Base-by-base conservation (phyloP, 2,329 filamentous ascomycete genomes). In the Phialemoniopsis sp. region DNA sequence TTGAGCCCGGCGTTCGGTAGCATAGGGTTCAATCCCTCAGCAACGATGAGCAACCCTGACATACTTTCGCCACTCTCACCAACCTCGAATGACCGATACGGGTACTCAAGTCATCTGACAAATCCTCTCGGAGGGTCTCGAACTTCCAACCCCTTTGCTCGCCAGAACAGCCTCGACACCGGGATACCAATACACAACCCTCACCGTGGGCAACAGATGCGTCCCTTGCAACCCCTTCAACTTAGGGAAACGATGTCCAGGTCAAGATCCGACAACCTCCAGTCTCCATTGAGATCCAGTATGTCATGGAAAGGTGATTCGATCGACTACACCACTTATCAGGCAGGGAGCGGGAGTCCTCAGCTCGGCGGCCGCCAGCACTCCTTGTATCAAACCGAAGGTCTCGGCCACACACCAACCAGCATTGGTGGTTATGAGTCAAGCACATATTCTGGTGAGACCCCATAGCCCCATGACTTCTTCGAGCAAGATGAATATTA, bases 1-100 rank as follows among this genome's bases (percentile, higher is more conserved):
- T 69, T 88, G 18, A 85, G 76, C 46, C 80, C 83, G 18, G 78
- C 77, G 0, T 85, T 87, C 59, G 78, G 80, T 9, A 72, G 72
- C 46, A 80, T 87, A 48, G 77, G 77, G 3, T 87, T 87, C 54
- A 75, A 74, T 38, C 72, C 77, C 14, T 62, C 69, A 2, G 66
- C 62, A 12, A 62, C 65, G 13, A 69, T 80, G 58, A 65, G 63
- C 47, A 70, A 58, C 41, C 60, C 77, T 2, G 76, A 80, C 42
- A 64, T 80, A 13, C 62, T 79, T 34, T 80, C 78, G 3, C 76
- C 78, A 3, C 60, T 80, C 43, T 80, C 76, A 2, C 61, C 76
- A 4, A 67, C 70, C 16, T 68, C 75, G 1, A 69, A 34, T 34
- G 76, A 81, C 39, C 69, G 77, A 40, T 80, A 77, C 40, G 63